Percentiles rank a stretch among this genome's conserved stretches.
These are phyloP conservation scores for Artemisia tridentata DNA, from an alignment of 129 eudicot species.

Conservation along the genomic window DNA sequence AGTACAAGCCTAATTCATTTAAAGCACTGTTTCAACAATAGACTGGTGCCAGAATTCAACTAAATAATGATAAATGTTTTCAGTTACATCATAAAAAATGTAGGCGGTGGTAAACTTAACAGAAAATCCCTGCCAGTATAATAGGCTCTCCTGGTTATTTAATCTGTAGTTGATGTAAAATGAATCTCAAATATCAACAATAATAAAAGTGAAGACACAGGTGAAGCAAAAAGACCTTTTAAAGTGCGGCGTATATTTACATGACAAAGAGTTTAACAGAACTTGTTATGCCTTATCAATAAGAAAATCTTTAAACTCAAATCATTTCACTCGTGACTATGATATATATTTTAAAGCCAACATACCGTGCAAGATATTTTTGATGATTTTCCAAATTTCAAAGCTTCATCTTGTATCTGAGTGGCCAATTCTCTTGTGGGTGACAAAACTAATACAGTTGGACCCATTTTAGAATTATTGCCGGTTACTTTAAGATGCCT, in stretches of 20 bases:
- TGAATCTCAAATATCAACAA: too few species aligned
- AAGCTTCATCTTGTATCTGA: slow-evolving; percentile 95
- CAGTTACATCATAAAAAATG: too few species aligned
- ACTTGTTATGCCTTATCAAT: too few species aligned
- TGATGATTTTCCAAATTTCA: slow-evolving; percentile 77
- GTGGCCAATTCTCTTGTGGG: slow-evolving; percentile 97
- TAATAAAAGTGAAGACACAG: too few species aligned
- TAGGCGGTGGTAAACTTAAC: too few species aligned
- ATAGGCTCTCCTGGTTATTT: too few species aligned
- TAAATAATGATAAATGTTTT: not conserved
- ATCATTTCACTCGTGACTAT: not conserved
- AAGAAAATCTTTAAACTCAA: too few species aligned
- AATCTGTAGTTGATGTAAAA: too few species aligned
- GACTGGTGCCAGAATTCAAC: not conserved
- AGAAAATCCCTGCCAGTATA: too few species aligned
- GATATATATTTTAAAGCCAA: not conserved
- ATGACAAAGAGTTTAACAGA: too few species aligned
- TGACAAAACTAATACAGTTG: slow-evolving; percentile 89
- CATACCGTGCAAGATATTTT: slow-evolving; percentile 84
- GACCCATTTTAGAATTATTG: slow-evolving; percentile 74
- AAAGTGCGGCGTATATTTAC: too few species aligned
- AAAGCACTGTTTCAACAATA: not conserved
- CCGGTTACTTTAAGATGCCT: slow-evolving; percentile 60
- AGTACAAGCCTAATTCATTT: not conserved
- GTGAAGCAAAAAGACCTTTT: too few species aligned